phyloP scores from a whole-genome alignment of 2,329 filamentous ascomycete species.

The Arthrinium puccinioides region DNA sequence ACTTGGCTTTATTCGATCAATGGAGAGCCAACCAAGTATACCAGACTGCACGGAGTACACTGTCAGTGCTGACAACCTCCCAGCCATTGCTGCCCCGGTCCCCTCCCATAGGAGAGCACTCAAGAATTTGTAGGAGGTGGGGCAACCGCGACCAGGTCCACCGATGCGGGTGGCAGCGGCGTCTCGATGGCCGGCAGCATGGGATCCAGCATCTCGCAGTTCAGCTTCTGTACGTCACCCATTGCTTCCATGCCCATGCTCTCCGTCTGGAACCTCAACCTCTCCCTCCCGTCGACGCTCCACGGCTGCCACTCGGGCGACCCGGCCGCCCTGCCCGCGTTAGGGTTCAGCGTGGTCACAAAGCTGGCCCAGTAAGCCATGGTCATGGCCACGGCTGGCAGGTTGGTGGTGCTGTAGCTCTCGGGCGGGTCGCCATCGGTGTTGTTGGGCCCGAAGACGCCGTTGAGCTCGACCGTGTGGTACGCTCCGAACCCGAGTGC shows the following conservation, averaged over 20 bases:
- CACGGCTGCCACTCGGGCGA: constrained; percentile 9
- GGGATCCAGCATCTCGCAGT: constrained; percentile 1
- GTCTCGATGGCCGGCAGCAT: neutral
- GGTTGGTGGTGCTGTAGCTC: constrained; percentile 3
- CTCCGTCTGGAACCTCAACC: neutral
- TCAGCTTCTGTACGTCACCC: neutral
- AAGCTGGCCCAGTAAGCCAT: constrained; percentile 12
- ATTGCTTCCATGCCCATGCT: constrained; percentile 1
- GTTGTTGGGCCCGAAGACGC: constrained; percentile 57
- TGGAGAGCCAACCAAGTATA: too few species aligned
- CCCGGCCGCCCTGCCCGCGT: constrained; percentile 3
- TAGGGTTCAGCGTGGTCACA: constrained; percentile 7
- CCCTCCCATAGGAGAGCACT: too few species aligned
- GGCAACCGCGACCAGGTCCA: too few species aligned
- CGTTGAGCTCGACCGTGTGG: constrained; percentile 57
- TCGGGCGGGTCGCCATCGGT: constrained; percentile 23
- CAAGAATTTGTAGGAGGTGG: too few species aligned
- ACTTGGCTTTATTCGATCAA: too few species aligned
- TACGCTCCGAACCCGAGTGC: constrained; percentile 49
- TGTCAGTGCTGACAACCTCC: too few species aligned
- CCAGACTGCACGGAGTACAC: too few species aligned
- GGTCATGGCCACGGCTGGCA: constrained; percentile 3
- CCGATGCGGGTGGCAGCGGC: neutral
- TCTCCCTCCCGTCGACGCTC: neutral
- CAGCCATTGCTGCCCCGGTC: too few species aligned